Evolutionary conservation across 345 rosid species (phyloP).

Genomic region (Rhizophora apiculata): DNA sequence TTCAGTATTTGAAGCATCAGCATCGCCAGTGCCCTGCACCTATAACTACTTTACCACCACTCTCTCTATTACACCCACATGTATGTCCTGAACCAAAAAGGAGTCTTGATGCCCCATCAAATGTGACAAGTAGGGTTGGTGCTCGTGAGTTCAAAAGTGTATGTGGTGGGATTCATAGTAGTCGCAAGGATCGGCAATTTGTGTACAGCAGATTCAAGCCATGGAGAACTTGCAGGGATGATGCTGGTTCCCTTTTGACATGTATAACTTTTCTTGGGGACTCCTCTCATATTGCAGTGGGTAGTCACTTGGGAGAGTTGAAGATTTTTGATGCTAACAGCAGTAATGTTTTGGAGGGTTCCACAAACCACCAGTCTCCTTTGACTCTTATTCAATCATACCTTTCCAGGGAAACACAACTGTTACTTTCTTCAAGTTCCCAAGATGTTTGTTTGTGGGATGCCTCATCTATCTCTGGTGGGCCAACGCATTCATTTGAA

Average conservation of each 20-base stretch:
- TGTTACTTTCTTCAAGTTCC: conserved; percentile 82
- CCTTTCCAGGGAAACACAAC: conserved; percentile 54
- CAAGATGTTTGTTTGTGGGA: conserved; percentile 90
- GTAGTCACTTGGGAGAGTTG: conserved; percentile 83
- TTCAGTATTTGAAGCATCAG: conserved; percentile 94
- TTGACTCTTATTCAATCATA: conserved; percentile 69
- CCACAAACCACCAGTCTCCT: conserved; percentile 72
- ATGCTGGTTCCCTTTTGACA: conserved; percentile 69
- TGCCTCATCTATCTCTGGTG: conserved; percentile 60
- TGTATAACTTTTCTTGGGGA: conserved; percentile 76
- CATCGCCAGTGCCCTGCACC: conserved; percentile 99
- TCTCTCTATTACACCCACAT: conserved; percentile 90
- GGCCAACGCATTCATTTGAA: conserved; percentile 70
- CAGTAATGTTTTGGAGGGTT: conserved; percentile 65
- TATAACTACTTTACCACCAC: conserved; percentile 94
- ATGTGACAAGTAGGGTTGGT: conserved; percentile 83
- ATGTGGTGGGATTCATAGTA: conserved; percentile 89
- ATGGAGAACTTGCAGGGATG: conserved; percentile 95
- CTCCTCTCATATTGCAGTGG: conserved; percentile 78
- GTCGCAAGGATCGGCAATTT: conserved; percentile 91
- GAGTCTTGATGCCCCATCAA: conserved; percentile 82
- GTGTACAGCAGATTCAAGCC: conserved; percentile 94
- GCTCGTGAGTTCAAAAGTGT: conserved; percentile 70
- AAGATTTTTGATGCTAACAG: conserved; percentile 70
- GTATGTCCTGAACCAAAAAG: conserved; percentile 95